Evolutionary conservation across 2,329 filamentous ascomycete genomes (phyloP).

Genomic region (Sclerotinia borealis): DNA sequence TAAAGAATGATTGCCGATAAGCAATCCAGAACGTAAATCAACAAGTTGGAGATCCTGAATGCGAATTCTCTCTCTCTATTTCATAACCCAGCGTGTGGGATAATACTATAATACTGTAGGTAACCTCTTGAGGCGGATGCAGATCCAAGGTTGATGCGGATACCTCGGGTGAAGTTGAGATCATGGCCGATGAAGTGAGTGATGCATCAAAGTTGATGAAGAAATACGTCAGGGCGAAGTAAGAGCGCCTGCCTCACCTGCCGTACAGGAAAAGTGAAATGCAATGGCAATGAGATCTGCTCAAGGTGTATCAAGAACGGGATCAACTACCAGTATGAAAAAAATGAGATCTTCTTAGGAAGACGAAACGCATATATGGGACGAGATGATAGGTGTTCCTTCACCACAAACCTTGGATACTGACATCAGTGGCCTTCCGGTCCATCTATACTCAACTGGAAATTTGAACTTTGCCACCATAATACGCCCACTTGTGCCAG

Average conservation of each 20-base stretch:
- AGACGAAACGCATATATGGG: no score
- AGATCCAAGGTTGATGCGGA: no score
- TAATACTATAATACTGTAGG: no score
- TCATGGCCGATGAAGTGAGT: not conserved
- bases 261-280: conserved; percentile 40
- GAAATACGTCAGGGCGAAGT: conserved; percentile 19
- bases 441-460: no score
- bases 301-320: conserved; percentile 36
- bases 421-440: not conserved
- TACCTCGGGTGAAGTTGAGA: not conserved
- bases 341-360: no score
- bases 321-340: conserved; percentile 35
- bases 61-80: not conserved
- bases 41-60: not conserved
- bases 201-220: not conserved
- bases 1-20: not conserved
- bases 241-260: conserved; percentile 40
- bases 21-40: no score
- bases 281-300: conserved; percentile 37
- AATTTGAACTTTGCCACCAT: no score
- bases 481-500: no score
- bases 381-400: not conserved
- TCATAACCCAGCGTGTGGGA: not conserved
- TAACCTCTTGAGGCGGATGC: not conserved
- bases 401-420: not conserved